Conservation (phyloP, 768 basidiomycete species). For the Trametes gibbosa region DNA sequence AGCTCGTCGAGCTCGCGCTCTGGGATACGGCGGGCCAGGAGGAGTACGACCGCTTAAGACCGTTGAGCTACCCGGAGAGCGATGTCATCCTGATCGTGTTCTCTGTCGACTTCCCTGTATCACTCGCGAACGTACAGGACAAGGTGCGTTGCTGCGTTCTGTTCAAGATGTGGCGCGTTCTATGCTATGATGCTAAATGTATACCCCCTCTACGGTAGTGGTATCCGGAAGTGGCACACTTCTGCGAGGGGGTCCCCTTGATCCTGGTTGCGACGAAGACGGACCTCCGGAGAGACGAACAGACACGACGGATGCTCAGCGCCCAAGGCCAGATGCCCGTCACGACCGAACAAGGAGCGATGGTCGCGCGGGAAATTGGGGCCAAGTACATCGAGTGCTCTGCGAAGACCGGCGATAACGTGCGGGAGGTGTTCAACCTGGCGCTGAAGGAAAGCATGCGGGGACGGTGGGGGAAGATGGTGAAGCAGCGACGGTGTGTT, state of each 20-base stretch:
- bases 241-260: constrained; percentile 85
- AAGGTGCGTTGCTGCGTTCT: constrained; percentile 52
- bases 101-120: constrained; percentile 89
- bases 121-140: constrained; percentile 86
- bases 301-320: constrained; percentile 81
- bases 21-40: constrained; percentile 99
- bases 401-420: constrained; percentile 86
- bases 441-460: constrained; percentile 90
- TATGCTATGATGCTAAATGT: not conserved
- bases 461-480: constrained; percentile 71
- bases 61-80: constrained; percentile 85
- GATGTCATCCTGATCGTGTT: constrained; percentile 93
- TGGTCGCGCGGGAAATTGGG: constrained; percentile 91
- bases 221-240: constrained; percentile 91
- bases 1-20: constrained; percentile 90
- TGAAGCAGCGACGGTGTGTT: constrained; percentile 70
- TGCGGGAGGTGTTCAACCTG: constrained; percentile 87
- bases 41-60: constrained; percentile 89
- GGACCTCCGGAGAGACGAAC: constrained; percentile 83
- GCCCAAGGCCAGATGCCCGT: constrained; percentile 88
- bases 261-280: constrained; percentile 94
- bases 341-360: constrained; percentile 74
- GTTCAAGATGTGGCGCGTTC: not conserved
- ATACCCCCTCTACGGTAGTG: constrained; percentile 49
- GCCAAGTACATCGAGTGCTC: constrained; percentile 93